Base-by-base conservation (phyloP, 495 filamentous ascomycete species). In the Hyaloscypha finlandica region DNA sequence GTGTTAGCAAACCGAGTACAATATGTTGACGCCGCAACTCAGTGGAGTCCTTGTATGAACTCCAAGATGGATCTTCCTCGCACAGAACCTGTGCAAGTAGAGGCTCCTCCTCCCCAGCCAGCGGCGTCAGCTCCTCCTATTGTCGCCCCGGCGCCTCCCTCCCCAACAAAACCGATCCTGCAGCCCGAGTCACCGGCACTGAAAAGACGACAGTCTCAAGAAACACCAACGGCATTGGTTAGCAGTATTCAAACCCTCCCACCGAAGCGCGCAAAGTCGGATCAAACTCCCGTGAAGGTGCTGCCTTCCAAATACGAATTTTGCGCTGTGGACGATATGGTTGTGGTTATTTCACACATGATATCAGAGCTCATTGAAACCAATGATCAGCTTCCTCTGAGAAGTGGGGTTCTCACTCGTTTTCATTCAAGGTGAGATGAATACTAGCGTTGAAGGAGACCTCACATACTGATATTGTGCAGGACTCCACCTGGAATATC, bases 401-500 rank as follows among this genome's bases (percentile, higher is more conserved):
- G 89, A 71, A 89, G 90, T 66, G 92, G 90, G 59, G 87, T 90
- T 30, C 84, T 99, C 59, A 99, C 95, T 30, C 83, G 95, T 60
- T 99, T 99, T 77, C 95, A 99, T 76, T 99, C 95, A 11, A 88
- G 94, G 89, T 92, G 83, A 59, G 8, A 4, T n/a, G n/a, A 8
- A 29, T 30, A 0, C 16, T 6, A 12, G 20, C 32, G 30, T 31
- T 51, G 20, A 60, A 16, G 55, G 9, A 20, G 1, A 16, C 61
- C 22, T 37, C 29, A n/a, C 61, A 20, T 61, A 30, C 73, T 70
- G 80, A 73, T 77, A 60, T 30, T 55, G 16, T 32, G 8, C 35
- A 92, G 90, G 74, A 94, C 95, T 4, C 92, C 95, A 3, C 95
- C 95, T 8, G 93, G 91, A 57, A 99, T 99, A 48, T 96, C 92